Conservation (phyloP, 2,329 filamentous ascomycete species). For the Fusarium acutatum region DNA sequence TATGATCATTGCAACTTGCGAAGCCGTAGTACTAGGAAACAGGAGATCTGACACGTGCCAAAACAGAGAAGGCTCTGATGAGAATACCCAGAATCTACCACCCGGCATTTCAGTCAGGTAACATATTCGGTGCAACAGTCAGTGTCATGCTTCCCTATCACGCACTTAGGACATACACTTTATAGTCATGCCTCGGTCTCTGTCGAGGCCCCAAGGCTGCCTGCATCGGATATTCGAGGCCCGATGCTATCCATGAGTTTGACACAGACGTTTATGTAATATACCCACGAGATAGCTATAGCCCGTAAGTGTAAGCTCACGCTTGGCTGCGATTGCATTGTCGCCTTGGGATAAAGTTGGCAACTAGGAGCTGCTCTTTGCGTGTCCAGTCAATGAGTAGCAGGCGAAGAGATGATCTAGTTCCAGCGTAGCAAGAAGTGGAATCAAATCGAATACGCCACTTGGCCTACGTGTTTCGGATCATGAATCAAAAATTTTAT, state of each 20-base stretch:
- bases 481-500: not conserved
- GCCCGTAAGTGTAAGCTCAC: not conserved
- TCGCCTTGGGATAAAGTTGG: no score
- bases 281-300: not conserved
- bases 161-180: not conserved
- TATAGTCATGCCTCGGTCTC: not conserved
- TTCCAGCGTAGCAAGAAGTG: not conserved
- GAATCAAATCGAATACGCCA: no score
- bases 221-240: not conserved
- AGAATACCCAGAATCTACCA: not conserved
- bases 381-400: not conserved
- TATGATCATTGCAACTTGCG: not conserved
- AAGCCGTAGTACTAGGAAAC: not conserved
- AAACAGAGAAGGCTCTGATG: not conserved
- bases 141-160: not conserved
- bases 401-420: not conserved
- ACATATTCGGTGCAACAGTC: no score
- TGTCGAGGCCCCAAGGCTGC: no score
- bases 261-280: not conserved
- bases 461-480: not conserved
- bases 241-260: not conserved
- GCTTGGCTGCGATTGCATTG: not conserved
- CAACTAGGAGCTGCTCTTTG: not conserved
- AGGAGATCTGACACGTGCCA: not conserved
- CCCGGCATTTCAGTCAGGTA: not conserved